Percentiles rank a stretch among this genome's conserved stretches.
Conservation (phyloP, 192 early-diverging fungal genomes). For the Phlyctochytrium bullatum region DNA sequence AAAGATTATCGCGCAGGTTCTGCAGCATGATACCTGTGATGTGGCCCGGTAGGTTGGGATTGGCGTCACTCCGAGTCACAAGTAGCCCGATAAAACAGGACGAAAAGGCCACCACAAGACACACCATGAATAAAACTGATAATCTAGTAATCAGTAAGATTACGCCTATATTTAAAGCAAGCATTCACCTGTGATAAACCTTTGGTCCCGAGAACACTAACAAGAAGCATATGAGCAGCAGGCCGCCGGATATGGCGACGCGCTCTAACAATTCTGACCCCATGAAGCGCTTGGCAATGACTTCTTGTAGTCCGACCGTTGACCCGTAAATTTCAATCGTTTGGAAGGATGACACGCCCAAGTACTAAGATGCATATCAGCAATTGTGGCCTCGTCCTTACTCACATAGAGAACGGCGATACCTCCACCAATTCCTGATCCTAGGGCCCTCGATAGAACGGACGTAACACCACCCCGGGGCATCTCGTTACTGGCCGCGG, state of each 20-base stretch:
- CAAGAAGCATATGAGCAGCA: no score
- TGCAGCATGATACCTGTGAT: background rate
- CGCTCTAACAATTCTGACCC: no score
- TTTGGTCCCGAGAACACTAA: no score
- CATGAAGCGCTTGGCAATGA: no score
- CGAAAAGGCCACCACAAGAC: background rate
- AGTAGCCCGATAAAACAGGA: background rate
- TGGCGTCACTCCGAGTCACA: background rate
- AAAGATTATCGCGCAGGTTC: background rate
- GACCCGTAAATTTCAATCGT: conserved; percentile 6
- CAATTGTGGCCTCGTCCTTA: no score
- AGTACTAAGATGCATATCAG: no score
- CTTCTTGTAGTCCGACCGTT: background rate
- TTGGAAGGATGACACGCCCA: conserved; percentile 6
- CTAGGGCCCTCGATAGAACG: conserved; percentile 2
- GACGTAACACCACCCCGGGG: background rate
- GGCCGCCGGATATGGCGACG: no score
- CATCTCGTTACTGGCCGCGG: background rate
- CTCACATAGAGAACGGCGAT: conserved; percentile 4
- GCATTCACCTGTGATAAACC: background rate
- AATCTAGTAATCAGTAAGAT: background rate
- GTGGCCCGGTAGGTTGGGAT: background rate
- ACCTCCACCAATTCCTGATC: conserved; percentile 9
- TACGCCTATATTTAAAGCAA: conserved; percentile 1
- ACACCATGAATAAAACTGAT: background rate